Evolutionary conservation across 2,329 filamentous ascomycete species (phyloP).

Genomic region (Cladosporium velox): DNA sequence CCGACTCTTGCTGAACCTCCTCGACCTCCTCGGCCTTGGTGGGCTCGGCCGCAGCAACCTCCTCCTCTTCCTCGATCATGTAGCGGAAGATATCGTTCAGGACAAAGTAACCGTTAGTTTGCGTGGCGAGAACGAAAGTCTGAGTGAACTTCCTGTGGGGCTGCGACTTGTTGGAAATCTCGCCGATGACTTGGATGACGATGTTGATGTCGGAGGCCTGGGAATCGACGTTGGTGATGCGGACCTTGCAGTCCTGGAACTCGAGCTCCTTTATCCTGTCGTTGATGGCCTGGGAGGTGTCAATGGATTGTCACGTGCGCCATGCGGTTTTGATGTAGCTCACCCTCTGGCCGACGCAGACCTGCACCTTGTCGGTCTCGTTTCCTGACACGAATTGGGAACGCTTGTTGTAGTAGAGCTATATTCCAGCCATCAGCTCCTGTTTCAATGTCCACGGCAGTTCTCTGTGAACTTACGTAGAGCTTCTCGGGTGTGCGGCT

Average conservation of each 20-base stretch:
- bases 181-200: conserved; percentile 95
- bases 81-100: conserved; percentile 98
- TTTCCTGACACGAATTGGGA: conserved; percentile 92
- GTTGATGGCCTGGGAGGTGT: conserved; percentile 70
- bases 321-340: conserved; percentile 38
- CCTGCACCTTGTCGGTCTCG: conserved; percentile 84
- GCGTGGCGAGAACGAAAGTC: conserved; percentile 94
- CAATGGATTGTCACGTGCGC: conserved; percentile 23
- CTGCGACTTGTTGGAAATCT: conserved; percentile 90
- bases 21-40: conserved; percentile 35
- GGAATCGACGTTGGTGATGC: conserved; percentile 95
- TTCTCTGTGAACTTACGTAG: conserved; percentile 54
- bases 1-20: conserved; percentile 24
- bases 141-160: conserved; percentile 96
- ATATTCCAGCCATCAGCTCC: conserved; percentile 9
- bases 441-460: neutral
- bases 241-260: conserved; percentile 97
- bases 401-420: conserved; percentile 92
- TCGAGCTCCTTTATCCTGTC: conserved; percentile 91
- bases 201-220: conserved; percentile 92
- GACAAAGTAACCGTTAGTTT: conserved; percentile 96
- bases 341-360: conserved; percentile 86
- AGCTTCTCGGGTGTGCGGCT: conserved; percentile 94
- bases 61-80: conserved; percentile 80
- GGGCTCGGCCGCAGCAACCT: conserved; percentile 48